Evolutionary conservation across 176 grass and related monocot species (phyloP), one percentile per base, ranked within the genome.

Genomic region (Bolboschoenus planiculmis): DNA sequence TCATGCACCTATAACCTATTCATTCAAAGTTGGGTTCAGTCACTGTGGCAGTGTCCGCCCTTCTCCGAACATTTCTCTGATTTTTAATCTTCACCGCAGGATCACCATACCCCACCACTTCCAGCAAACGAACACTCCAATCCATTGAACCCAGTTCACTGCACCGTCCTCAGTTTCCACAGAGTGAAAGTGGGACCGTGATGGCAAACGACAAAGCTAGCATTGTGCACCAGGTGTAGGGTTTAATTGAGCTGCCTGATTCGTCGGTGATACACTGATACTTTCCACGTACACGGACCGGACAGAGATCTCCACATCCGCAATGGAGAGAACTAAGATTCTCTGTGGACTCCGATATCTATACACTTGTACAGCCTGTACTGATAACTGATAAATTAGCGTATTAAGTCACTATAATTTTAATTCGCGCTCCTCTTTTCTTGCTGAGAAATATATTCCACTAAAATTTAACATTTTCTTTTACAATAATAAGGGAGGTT

Each of bases 51-150:
- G n/a, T 72, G 67, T 72, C 67, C 39, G 67, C n/a, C n/a, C 9
- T 44, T 43, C 67, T 72, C 67, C 67, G 37, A 63, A 72, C 67
- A 72, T 72, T 72, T 72, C 18, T 72, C 37, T 72, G 67, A 44
- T 72, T 72, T 43, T 44, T 72, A 72, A 72, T 72, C 67, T 72
- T 23, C 66, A 71, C 66, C 66, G 36, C 20, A 71, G 66, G 66
- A 71, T 71, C 37, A 42, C 66, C 66, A 23, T 71, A 42, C 66
- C 66, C 67, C 67, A 72, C 67, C 39, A 43, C 67, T 71, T 16
- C 15, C 0, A 35, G 26, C 5, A 34, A 26, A 58, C n/a, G n/a
- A 6, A 65, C 29, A 30, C 13, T 65, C 5, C 18, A 3, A 20
- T 3, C 10, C 15, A 2, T 0, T 70, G 35, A 70, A 70, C 65